These are phyloP conservation scores for Posidonia oceanica DNA, from an alignment of 116 monocot species.

Conservation along the genomic window DNA sequence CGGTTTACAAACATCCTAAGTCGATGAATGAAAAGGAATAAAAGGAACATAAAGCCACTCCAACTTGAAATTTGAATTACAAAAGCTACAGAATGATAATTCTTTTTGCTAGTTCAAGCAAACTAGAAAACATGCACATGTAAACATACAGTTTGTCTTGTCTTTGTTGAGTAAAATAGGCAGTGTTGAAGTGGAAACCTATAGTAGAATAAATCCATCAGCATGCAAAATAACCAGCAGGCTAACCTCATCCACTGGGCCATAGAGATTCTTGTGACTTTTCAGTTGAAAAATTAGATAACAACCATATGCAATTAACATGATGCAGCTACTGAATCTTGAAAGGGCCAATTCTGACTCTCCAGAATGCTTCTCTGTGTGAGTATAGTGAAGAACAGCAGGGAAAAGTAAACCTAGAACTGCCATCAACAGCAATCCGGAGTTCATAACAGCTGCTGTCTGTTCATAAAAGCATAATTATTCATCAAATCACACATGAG, in stretches of 20 bases:
- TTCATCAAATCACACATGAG: background rate
- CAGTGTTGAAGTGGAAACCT: too few species aligned
- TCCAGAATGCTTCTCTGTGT: slow-evolving; percentile 74
- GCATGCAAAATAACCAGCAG: too few species aligned
- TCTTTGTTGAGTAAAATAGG: too few species aligned
- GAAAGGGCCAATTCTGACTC: slow-evolving; percentile 77
- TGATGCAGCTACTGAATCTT: slow-evolving; percentile 83
- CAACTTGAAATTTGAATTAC: too few species aligned
- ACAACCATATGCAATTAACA: slow-evolving; percentile 76
- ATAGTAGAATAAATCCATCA: too few species aligned
- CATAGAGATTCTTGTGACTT: slow-evolving; percentile 42
- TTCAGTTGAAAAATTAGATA: slow-evolving; percentile 77
- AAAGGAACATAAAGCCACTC: too few species aligned
- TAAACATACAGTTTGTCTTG: too few species aligned
- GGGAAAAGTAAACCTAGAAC: slow-evolving; percentile 81
- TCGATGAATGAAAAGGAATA: too few species aligned
- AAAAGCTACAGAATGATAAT: too few species aligned
- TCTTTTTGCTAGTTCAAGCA: too few species aligned
- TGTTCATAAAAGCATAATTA: slow-evolving; percentile 12
- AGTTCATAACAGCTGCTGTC: slow-evolving; percentile 83
- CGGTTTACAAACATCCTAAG: too few species aligned
- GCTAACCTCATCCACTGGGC: slow-evolving; percentile 38
- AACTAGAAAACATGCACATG: too few species aligned
- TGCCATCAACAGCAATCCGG: slow-evolving; percentile 83
- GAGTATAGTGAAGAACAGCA: slow-evolving; percentile 87